Evolutionary conservation across 2,329 filamentous ascomycete species (phyloP), one percentile per base, ranked within the genome.

Genomic region (Neofusicoccum umdonicola): DNA sequence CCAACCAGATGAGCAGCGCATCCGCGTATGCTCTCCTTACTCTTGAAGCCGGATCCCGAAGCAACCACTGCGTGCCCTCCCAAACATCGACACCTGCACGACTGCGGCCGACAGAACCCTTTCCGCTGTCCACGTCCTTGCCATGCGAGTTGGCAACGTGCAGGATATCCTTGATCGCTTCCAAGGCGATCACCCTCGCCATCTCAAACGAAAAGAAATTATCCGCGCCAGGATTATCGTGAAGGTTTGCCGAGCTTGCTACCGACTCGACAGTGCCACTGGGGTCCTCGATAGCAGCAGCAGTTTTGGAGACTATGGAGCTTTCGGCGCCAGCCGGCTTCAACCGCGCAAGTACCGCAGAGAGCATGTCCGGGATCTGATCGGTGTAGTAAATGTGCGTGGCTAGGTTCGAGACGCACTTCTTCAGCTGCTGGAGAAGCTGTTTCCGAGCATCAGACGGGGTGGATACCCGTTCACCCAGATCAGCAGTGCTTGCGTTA

Each of bases 371-470:
- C 1, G 91, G 88, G 63, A 98, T 92, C 77, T 99, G 95, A 71
- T 98, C 94, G 1, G 91, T 91, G 75, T 99, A 99, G 80, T 99
- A 99, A 37, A 97, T 89, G 73, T 99, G 95, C 0, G 92, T 97
- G 2, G 93, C 93, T 34, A 99, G 82, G 74, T 93, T 88, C n/a
- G 92, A 92, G 67, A 97, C 93, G 77, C 92, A 96, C 69, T 86
- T 84, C 74, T 95, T 89, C 15, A 98, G 84, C 37, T 88, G 86
- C 39, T 82, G 77, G 34, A 97, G 80, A 15, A 97, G 82, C 69
- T 88, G 84, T 67, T 84, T 83, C 57, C 88, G 84, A 15, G 78
- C 74, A 2, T 76, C 73, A 2, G 82, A 84, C 64, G 89, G 84
- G 37, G 66, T 71, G 1, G 72, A 67, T 12, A 57, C 51, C 11